phyloP scores from a whole-genome alignment of 352 stramenopile species.

The Thraustochytrium sp. region DNA sequence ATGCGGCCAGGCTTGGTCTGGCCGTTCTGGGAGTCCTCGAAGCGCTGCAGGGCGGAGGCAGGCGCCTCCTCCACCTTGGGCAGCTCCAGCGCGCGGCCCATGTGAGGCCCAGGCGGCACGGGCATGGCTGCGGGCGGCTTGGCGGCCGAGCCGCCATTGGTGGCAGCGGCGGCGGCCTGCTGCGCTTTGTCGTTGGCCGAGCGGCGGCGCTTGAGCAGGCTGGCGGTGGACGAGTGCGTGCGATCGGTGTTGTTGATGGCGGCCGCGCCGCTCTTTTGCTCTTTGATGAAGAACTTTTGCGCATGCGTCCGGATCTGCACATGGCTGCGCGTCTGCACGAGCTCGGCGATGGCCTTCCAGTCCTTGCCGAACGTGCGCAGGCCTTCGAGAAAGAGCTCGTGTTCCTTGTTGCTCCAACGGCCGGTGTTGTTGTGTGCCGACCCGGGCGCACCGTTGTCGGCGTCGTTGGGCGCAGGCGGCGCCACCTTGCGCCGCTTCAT shows the following conservation, averaged over 20 bases:
- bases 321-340: conserved; percentile 86
- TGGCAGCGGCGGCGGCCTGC: too few species aligned
- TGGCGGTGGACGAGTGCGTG: background rate
- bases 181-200: too few species aligned
- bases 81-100: background rate
- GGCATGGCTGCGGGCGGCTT: too few species aligned
- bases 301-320: conserved; percentile 94
- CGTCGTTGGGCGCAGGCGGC: too few species aligned
- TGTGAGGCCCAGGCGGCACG: too few species aligned
- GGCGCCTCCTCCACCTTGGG: background rate
- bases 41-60: background rate
- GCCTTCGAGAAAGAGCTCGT: conserved; percentile 86
- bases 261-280: conserved; percentile 54
- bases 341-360: conserved; percentile 93
- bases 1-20: background rate
- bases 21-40: background rate
- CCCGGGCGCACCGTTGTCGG: too few species aligned
- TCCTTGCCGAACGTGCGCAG: conserved; percentile 87
- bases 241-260: background rate
- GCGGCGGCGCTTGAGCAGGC: background rate
- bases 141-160: too few species aligned
- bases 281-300: conserved; percentile 89
- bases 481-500: too few species aligned
- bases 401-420: conserved; percentile 87
- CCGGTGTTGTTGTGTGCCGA: too few species aligned